A percentile compares a stretch with the other conserved stretches of the same genome.
Conservation (phyloP, 1,139 yeast genomes). For the Candida buenavistaensis region DNA sequence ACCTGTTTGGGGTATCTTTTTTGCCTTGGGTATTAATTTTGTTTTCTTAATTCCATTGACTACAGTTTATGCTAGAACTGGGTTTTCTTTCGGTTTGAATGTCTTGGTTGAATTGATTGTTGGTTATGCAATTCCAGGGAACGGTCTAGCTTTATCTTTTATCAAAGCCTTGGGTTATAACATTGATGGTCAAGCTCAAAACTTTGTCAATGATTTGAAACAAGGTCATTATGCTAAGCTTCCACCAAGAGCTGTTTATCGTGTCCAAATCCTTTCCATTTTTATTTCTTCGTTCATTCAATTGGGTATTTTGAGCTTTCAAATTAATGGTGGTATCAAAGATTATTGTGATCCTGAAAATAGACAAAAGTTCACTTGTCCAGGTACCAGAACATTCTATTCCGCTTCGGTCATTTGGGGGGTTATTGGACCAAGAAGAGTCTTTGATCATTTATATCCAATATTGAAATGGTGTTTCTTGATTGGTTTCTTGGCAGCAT, state of each 20-base stretch:
- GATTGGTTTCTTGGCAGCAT: conserved; percentile 51
- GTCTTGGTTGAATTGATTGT: conserved; percentile 58
- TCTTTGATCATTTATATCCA: conserved; percentile 51
- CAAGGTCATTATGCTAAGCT: conserved; percentile 58
- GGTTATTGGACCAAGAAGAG: conserved; percentile 62
- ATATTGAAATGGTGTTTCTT: conserved; percentile 52
- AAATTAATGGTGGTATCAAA: conserved; percentile 39
- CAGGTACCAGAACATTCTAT: conserved; percentile 48
- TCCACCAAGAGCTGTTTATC: conserved; percentile 62
- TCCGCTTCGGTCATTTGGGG: conserved; percentile 66
- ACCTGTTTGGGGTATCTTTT: conserved; percentile 60
- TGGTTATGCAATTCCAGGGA: conserved; percentile 64
- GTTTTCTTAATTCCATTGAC: conserved; percentile 56
- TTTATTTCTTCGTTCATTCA: conserved; percentile 45
- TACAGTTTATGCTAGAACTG: conserved; percentile 48
- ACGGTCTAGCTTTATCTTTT: conserved; percentile 56
- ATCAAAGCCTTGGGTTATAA: conserved; percentile 59
- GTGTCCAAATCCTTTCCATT: conserved; percentile 54
- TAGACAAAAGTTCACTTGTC: conserved; percentile 49
- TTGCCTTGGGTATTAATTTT: conserved; percentile 54
- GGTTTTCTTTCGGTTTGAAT: conserved; percentile 50
- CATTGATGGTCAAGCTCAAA: conserved; percentile 57
- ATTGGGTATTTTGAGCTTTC: conserved; percentile 56
- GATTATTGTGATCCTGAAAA: conserved; percentile 50
- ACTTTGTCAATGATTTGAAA: conserved; percentile 42